These are phyloP conservation scores for Fagopyrum esculentum DNA, from an alignment of 148 eudicot species.

Conservation along the genomic window DNA sequence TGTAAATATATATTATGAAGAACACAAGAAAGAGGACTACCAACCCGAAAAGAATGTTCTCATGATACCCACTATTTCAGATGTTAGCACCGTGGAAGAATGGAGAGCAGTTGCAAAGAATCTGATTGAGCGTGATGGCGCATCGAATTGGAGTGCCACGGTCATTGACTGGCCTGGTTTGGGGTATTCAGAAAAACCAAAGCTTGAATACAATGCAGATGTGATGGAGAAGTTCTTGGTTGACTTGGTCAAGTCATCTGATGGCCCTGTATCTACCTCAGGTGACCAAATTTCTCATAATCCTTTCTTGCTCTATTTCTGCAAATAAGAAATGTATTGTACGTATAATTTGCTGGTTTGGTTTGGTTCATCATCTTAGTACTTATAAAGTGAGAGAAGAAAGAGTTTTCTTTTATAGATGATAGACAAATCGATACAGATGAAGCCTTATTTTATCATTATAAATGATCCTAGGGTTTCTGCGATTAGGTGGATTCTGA, in stretches of 20 bases:
- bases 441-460: background rate
- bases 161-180: slow-evolving; percentile 97
- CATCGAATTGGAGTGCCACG: slow-evolving; percentile 47
- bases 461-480: background rate
- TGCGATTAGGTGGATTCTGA: background rate
- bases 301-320: background rate
- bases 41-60: slow-evolving; percentile 55
- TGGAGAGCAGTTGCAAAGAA: slow-evolving; percentile 81
- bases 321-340: background rate
- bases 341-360: background rate
- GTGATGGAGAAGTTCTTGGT: slow-evolving; percentile 91
- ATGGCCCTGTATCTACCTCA: slow-evolving; percentile 43
- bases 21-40: slow-evolving; percentile 45
- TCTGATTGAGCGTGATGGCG: slow-evolving; percentile 39
- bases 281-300: slow-evolving; percentile 30
- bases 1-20: slow-evolving; percentile 62
- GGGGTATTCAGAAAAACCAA: slow-evolving; percentile 86
- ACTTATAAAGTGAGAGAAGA: background rate
- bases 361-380: background rate
- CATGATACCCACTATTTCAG: slow-evolving; percentile 88
- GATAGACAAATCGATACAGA: background rate
- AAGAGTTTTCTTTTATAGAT: background rate
- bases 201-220: slow-evolving; percentile 81
- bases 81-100: slow-evolving; percentile 93
- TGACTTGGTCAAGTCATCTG: slow-evolving; percentile 61